Percentiles rank a stretch among this genome's conserved stretches.
These are phyloP conservation scores for Eucalyptus sp. DNA, from an alignment of 345 rosid species.

Conservation along the genomic window DNA sequence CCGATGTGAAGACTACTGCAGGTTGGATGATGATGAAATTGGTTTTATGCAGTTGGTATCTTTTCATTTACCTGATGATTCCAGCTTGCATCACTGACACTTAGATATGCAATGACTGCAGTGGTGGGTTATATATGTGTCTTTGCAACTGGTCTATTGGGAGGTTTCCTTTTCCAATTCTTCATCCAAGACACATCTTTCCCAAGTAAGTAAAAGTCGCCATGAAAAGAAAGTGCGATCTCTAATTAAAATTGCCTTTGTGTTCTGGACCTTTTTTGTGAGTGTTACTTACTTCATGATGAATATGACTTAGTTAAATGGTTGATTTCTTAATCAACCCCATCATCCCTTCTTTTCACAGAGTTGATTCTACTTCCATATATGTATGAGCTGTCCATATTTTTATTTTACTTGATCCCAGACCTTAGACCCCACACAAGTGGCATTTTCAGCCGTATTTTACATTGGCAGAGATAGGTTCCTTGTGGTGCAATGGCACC, in stretches of 20 bases:
- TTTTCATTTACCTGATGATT: background rate
- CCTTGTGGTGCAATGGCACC: background rate
- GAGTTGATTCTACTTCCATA: background rate
- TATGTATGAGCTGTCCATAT: background rate
- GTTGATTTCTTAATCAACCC: background rate
- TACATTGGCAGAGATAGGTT: background rate
- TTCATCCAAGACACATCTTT: conserved; percentile 51
- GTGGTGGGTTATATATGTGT: conserved; percentile 56
- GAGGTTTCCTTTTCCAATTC: conserved; percentile 55
- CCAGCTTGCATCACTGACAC: background rate
- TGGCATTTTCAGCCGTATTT: background rate
- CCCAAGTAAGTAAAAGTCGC: conserved; percentile 50
- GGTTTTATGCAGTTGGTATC: background rate
- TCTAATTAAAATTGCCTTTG: background rate
- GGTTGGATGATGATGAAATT: conserved; percentile 25
- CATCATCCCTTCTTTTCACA: background rate
- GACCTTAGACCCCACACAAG: background rate
- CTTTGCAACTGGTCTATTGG: conserved; percentile 81
- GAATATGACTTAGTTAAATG: background rate
- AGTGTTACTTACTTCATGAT: background rate
- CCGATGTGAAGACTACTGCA: conserved; percentile 75
- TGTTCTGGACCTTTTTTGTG: background rate
- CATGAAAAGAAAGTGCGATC: background rate
- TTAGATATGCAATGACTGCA: conserved; percentile 13
- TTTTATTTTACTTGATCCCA: background rate